These are phyloP conservation scores for Quercus cerris DNA, from an alignment of 306 rosid genomes.

Conservation along the genomic window DNA sequence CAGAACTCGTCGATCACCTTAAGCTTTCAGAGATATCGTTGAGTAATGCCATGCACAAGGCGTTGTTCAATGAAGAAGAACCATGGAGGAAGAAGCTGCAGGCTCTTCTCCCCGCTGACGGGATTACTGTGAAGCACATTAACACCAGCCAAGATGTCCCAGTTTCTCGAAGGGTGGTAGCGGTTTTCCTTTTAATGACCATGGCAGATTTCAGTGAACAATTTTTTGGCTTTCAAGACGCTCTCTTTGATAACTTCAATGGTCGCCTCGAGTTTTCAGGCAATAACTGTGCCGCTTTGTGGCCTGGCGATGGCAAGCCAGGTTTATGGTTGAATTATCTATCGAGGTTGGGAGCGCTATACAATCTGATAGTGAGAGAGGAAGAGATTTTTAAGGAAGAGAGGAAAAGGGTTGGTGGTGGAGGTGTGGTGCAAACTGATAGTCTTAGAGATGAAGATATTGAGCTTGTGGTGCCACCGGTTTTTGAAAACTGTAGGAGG, in stretches of 20 bases:
- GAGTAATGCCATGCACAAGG: slow-evolving; percentile 35
- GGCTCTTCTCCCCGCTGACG: slow-evolving; percentile 51
- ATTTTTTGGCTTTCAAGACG: slow-evolving; percentile 65
- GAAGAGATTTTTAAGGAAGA: slow-evolving; percentile 56
- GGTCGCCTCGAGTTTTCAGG: slow-evolving; percentile 59
- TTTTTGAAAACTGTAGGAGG: slow-evolving; percentile 56
- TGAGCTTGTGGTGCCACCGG: slow-evolving; percentile 64
- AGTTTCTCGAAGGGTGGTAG: slow-evolving; percentile 66
- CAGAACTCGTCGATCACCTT: slow-evolving; percentile 55
- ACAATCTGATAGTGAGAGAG: slow-evolving; percentile 61
- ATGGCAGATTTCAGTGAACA: slow-evolving; percentile 91
- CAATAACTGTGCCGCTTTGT: slow-evolving; percentile 49
- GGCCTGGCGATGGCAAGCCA: slow-evolving; percentile 81
- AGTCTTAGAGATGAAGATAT: slow-evolving; percentile 50
- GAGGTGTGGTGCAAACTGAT: background rate
- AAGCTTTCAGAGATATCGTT: slow-evolving; percentile 36
- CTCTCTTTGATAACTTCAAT: slow-evolving; percentile 48
- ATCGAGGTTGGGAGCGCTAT: slow-evolving; percentile 70
- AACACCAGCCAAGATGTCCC: slow-evolving; percentile 53
- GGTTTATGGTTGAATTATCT: slow-evolving; percentile 82
- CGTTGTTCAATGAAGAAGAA: slow-evolving; percentile 32
- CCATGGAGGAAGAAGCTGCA: slow-evolving; percentile 68
- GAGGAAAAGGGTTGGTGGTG: slow-evolving; percentile 12
- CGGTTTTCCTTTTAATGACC: slow-evolving; percentile 68
- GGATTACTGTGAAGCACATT: slow-evolving; percentile 59